A percentile compares a stretch with the other conserved stretches of the same genome.
Evolutionary conservation across 139 green algal species (phyloP).

Genomic region (Chlamydomonas incerta): DNA sequence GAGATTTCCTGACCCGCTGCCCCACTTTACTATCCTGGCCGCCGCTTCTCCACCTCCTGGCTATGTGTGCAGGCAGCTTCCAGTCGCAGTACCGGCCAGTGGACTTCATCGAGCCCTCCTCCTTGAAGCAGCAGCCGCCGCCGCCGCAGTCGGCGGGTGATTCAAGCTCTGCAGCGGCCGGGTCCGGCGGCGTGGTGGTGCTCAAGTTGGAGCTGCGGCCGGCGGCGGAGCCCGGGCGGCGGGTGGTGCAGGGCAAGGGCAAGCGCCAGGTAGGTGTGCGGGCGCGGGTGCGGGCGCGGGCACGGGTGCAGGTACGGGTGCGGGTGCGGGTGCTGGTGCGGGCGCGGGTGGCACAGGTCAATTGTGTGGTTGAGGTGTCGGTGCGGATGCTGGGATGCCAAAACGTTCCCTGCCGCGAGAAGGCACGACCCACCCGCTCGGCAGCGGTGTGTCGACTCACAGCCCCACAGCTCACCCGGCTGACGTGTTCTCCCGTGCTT

Average conservation of each 20-base stretch:
- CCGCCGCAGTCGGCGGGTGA: too few species aligned
- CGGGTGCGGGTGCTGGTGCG: not conserved
- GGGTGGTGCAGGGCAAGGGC: conserved; percentile 23
- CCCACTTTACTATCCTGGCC: too few species aligned
- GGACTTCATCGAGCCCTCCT: too few species aligned
- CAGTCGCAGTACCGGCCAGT: too few species aligned
- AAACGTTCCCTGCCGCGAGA: not conserved
- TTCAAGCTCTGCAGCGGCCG: not conserved
- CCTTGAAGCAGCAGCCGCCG: not conserved
- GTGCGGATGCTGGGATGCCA: too few species aligned
- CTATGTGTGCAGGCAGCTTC: too few species aligned
- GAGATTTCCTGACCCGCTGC: not conserved
- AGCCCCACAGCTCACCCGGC: too few species aligned
- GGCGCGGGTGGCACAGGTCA: too few species aligned
- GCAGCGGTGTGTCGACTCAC: too few species aligned
- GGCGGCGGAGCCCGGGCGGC: not conserved
- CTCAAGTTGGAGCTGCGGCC: conserved; percentile 30
- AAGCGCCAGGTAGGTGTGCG: not conserved
- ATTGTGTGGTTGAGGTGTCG: too few species aligned
- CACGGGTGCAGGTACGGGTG: not conserved
- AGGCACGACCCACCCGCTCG: too few species aligned
- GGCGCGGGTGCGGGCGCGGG: not conserved
- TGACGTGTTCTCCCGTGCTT: too few species aligned
- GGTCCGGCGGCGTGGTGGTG: not conserved
- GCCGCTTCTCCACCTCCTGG: not conserved